phyloP scores from a whole-genome alignment of 2,329 filamentous ascomycete species.

The Penicillium sp. region DNA sequence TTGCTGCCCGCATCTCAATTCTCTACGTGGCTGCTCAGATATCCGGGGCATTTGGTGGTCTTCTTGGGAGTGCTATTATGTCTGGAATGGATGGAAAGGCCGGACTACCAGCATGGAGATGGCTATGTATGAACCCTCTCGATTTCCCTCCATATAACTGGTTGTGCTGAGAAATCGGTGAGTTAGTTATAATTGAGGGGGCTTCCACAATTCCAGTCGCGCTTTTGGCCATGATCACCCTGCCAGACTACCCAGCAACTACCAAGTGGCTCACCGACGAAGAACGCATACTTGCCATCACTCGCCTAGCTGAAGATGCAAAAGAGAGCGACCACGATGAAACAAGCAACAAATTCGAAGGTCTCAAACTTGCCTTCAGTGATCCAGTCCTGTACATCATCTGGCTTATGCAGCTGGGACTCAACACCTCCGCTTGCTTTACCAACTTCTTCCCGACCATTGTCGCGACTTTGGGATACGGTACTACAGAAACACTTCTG shows the following conservation, averaged over 20 bases:
- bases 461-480: conserved; percentile 66
- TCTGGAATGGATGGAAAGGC: conserved; percentile 36
- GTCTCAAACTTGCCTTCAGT: conserved; percentile 56
- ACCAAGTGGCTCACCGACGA: conserved; percentile 61
- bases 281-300: conserved; percentile 58
- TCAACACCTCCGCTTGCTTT: conserved; percentile 53
- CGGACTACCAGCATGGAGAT: conserved; percentile 39
- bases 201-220: conserved; percentile 64
- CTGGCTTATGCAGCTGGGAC: conserved; percentile 1
- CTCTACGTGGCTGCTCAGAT: conserved; percentile 55
- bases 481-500: conserved; percentile 59
- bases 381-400: conserved; percentile 38
- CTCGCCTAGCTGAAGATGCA: conserved; percentile 64
- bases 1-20: conserved; percentile 52
- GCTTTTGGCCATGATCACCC: conserved; percentile 56
- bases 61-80: conserved; percentile 55
- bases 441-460: conserved; percentile 72
- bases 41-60: conserved; percentile 53
- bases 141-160: conserved; percentile 24
- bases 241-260: conserved; percentile 68
- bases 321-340: conserved; percentile 64
- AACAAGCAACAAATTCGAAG: conserved; percentile 54
- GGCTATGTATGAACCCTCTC: conserved; percentile 29
- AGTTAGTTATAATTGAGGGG: conserved; percentile 71
- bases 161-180: conserved; percentile 34